Base-by-base conservation (phyloP, 202 grass and related monocot genomes). In the Saccharum hybrid region DNA sequence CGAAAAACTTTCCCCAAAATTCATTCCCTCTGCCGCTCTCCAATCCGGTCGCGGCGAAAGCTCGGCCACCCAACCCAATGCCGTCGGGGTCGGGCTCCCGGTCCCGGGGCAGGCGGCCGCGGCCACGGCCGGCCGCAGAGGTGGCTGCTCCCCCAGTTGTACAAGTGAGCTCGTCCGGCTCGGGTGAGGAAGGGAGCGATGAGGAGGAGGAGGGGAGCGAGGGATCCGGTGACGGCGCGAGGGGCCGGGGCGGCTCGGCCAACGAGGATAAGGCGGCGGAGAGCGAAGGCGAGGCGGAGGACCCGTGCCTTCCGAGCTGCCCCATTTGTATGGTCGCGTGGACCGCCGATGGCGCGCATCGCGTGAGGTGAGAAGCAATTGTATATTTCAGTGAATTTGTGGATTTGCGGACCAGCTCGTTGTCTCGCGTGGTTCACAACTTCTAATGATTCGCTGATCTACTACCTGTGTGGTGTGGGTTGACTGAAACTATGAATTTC, bases 321-420 rank as follows among this genome's bases (percentile, higher is more conserved):
- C 83, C 96, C 45, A 73, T 98, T 21, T 98, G 96, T 80, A 91
- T 91, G 87, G 67, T 76, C 36, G 31, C 66, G 52, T 98, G 96
- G 96, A 84, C 89, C 15, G 85, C 91, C 48, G 93, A 98, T 2
- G 93, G 93, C 10, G 15, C 65, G 48, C 96, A 98, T 70, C 92
- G 96, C 63, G 93, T 98, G 71, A 87, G 96, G 93, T 95, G 86
- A 66, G 80, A 1, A 31, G 15, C 14, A 67, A 60, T 74, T 74
- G 46, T 30, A n/a, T 9, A 0, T 7, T 33, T 11, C 1, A 2
- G 12, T 48, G 45, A 61, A 66, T 80, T 62, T 23, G 15, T 70
- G 15, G 38, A 59, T 73, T 81, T 73, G 10, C 38, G 49, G 36
- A 8, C 31, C 49, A 72, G 6, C 1, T 48, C 8, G 19, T 21